Evolutionary conservation across 371 early-diverging fungal genomes (phyloP).

Genomic region (Mortierella sp.): DNA sequence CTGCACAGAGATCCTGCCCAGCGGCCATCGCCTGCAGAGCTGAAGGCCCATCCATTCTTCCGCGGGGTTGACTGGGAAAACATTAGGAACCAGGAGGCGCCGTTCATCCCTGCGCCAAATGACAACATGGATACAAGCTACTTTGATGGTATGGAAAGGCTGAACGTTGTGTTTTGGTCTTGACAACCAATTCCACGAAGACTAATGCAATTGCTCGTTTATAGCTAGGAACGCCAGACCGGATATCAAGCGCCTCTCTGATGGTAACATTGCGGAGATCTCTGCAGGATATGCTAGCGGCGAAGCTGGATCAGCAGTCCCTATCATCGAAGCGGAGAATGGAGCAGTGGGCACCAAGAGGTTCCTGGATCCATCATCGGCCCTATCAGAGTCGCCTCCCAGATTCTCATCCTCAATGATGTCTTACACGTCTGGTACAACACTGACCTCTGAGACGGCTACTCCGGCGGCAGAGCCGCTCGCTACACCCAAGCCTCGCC

Average conservation of each 20-base stretch:
- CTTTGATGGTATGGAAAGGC: slow-evolving; percentile 65
- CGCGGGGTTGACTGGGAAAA: slow-evolving; percentile 77
- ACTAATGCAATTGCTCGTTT: not conserved
- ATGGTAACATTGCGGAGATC: slow-evolving; percentile 48
- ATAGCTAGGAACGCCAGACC: slow-evolving; percentile 49
- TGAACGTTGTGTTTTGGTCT: not conserved
- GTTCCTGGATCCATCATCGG: not conserved
- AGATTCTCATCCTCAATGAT: slow-evolving; percentile 9
- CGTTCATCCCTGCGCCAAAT: slow-evolving; percentile 80
- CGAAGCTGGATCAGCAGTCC: not conserved
- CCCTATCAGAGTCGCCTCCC: slow-evolving; percentile 12
- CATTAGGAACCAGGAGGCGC: slow-evolving; percentile 73
- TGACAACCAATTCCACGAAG: not conserved
- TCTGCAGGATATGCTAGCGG: slow-evolving; percentile 27
- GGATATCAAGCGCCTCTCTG: slow-evolving; percentile 41
- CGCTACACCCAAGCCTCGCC: slow-evolving; percentile 22
- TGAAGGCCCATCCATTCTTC: slow-evolving; percentile 84
- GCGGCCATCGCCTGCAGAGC: slow-evolving; percentile 67
- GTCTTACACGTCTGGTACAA: slow-evolving; percentile 5
- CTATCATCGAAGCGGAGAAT: not conserved
- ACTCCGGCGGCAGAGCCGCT: slow-evolving; percentile 6
- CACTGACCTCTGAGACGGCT: not conserved
- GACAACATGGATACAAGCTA: slow-evolving; percentile 83
- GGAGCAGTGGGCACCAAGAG: no score
- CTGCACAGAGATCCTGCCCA: slow-evolving; percentile 77